These are phyloP conservation scores for Syzygium aqueum DNA, from an alignment of 345 rosid species.

Conservation along the genomic window DNA sequence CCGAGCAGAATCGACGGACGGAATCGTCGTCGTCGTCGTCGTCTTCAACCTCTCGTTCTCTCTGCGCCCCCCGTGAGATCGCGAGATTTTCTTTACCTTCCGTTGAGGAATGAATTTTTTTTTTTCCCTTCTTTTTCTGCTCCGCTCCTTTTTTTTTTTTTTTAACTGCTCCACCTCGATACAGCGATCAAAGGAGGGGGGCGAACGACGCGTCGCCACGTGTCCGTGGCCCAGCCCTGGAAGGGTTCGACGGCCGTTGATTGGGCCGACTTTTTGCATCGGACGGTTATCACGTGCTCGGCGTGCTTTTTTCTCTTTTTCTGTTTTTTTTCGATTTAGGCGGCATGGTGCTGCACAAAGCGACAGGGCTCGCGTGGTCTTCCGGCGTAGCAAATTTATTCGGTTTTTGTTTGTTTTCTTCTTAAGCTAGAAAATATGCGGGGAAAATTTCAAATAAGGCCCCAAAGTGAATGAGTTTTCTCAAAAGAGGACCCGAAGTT, in stretches of 20 bases:
- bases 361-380: neutral
- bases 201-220: neutral
- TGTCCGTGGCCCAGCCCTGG: rapidly evolving
- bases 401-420: neutral
- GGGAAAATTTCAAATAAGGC: too few species aligned
- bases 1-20: neutral
- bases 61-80: neutral
- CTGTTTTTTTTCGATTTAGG: neutral
- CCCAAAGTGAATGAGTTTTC: too few species aligned
- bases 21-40: neutral
- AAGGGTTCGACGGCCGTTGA: neutral
- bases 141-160: neutral
- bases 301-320: neutral
- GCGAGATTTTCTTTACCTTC: slow-evolving; percentile 6
- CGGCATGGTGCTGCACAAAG: neutral
- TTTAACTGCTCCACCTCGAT: neutral
- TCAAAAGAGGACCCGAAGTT: too few species aligned
- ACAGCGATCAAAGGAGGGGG: slow-evolving; percentile 1
- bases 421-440: neutral
- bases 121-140: neutral
- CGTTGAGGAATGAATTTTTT: slow-evolving; percentile 4
- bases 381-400: neutral
- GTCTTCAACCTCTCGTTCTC: slow-evolving; percentile 7
- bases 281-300: neutral
- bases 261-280: neutral